A percentile compares a stretch with the other conserved stretches of the same genome.
Evolutionary conservation across 306 rosid species (phyloP).

Genomic region (Cyamopsis tetragonoloba): DNA sequence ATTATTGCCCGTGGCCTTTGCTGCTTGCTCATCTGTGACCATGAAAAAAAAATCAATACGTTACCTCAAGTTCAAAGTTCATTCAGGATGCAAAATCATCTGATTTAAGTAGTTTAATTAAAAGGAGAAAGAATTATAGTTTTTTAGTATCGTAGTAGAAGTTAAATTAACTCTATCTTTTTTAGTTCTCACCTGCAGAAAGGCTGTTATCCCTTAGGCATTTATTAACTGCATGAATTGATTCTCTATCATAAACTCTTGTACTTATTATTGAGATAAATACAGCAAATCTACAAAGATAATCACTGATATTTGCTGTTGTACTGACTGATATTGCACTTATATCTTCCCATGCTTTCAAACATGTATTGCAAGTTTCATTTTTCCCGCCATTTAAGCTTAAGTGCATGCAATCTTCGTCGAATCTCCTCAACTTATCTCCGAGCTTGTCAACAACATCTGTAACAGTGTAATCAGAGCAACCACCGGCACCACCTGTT

Average conservation of each 20-base stretch:
- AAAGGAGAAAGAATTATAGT: background rate
- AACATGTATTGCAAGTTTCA: constrained; percentile 42
- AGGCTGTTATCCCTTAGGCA: constrained; percentile 42
- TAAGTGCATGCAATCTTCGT: constrained; percentile 39
- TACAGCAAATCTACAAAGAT: constrained; percentile 52
- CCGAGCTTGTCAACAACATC: constrained; percentile 45
- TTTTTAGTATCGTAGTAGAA: background rate
- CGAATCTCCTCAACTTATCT: constrained; percentile 26
- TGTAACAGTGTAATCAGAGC: constrained; percentile 41
- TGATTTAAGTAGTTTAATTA: background rate
- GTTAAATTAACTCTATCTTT: background rate
- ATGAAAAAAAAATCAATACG: background rate
- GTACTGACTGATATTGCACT: constrained; percentile 2
- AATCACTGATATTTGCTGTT: constrained; percentile 16
- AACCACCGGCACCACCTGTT: constrained; percentile 47
- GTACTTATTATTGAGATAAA: constrained; percentile 43
- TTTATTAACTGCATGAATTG: constrained; percentile 30
- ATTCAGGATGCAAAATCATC: background rate
- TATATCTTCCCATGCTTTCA: constrained; percentile 45
- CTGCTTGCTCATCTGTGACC: constrained; percentile 20
- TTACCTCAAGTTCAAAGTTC: background rate
- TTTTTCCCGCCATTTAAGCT: constrained; percentile 9
- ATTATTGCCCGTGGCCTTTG: constrained; percentile 1
- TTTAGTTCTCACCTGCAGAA: constrained; percentile 33
- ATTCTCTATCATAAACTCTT: constrained; percentile 32